Base-by-base conservation (phyloP, 2,329 filamentous ascomycete genomes). In the Penicillium sp. region DNA sequence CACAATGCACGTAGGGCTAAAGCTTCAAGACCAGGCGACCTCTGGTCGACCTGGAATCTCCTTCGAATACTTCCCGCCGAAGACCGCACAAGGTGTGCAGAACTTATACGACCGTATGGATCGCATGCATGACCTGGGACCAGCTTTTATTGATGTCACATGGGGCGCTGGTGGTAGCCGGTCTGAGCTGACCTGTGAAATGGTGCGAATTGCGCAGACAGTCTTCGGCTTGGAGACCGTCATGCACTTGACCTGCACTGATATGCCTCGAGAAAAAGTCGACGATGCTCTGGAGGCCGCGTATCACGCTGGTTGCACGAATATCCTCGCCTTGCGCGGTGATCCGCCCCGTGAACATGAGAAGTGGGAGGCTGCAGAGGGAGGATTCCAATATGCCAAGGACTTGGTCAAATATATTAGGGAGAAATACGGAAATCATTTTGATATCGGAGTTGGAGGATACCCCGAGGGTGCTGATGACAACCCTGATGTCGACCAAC, bases 71-170 rank as follows among this genome's bases (percentile, higher is more conserved):
- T 99, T 99, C 77, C 94, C 94, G 52, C 94, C 94, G 40, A 99
- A 99, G 80, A 99, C 94, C 3, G 74, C 75, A 21, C 75, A 79
- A 77, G 94, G 94, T 81, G 93, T 99, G 12, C 94, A 99, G 78
- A 99, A 99, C 74, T 86, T 99, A 58, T 99, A 99, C 81, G 94
- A 99, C 67, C 90, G 94, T 65, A 97, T 99, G 90, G 94, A 99
- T 77, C 91, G 92, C 76, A 99, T 99, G 94, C 91, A 96, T 75
- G 85, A 88, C 68, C 84, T 95, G 62, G 94, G 91, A 1, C 94
- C 93, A 62, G 88, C 92, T 68, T 99, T 99, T 79, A 91, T 99
- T 72, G 94, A 99, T 75, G 89, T 99, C 68, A 99, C 94, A 61
- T 99, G 94, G 94, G 95, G 95, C 62, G 94, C 94, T 52, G 94